Evolutionary conservation across 1,284 basidiomycete genomes (phyloP).

Genomic region (Trametes sp.): DNA sequence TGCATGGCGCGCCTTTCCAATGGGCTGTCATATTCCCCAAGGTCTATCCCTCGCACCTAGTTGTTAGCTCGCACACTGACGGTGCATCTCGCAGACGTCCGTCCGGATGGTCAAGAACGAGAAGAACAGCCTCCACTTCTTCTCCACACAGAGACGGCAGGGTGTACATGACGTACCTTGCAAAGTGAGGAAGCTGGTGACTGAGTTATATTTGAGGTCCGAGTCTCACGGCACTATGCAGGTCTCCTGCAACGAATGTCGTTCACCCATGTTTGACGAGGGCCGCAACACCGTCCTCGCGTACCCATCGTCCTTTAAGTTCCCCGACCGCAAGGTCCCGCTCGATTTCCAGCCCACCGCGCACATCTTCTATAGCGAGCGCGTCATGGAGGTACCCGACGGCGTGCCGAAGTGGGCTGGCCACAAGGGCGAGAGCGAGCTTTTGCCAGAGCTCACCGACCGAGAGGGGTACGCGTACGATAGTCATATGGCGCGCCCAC

Average conservation of each 20-base stretch:
- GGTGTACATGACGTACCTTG: conserved; percentile 42
- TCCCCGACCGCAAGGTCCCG: conserved; percentile 39
- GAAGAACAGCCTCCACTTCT: conserved; percentile 43
- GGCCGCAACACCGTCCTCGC: conserved; percentile 45
- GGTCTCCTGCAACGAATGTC: conserved; percentile 43
- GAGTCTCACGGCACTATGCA: not conserved
- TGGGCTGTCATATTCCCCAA: conserved; percentile 48
- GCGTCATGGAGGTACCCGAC: conserved; percentile 44
- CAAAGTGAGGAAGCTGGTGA: conserved; percentile 33
- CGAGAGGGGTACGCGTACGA: conserved; percentile 33
- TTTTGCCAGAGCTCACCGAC: conserved; percentile 36
- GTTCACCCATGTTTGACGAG: conserved; percentile 47
- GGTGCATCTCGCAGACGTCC: conserved; percentile 36
- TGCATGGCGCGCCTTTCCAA: conserved; percentile 46
- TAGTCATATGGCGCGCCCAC: too few species aligned
- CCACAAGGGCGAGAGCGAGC: conserved; percentile 43
- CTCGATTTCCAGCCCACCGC: conserved; percentile 42
- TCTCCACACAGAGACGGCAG: conserved; percentile 39
- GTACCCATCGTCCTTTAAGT: conserved; percentile 43
- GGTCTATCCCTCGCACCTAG: conserved; percentile 6
- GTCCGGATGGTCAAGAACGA: conserved; percentile 41
- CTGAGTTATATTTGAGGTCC: too few species aligned
- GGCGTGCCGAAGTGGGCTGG: conserved; percentile 44
- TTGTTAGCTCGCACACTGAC: not conserved
- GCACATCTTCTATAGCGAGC: conserved; percentile 44